These are phyloP conservation scores for Wickerhamomyces queroliae DNA, from an alignment of 805 yeast genomes.

Conservation along the genomic window DNA sequence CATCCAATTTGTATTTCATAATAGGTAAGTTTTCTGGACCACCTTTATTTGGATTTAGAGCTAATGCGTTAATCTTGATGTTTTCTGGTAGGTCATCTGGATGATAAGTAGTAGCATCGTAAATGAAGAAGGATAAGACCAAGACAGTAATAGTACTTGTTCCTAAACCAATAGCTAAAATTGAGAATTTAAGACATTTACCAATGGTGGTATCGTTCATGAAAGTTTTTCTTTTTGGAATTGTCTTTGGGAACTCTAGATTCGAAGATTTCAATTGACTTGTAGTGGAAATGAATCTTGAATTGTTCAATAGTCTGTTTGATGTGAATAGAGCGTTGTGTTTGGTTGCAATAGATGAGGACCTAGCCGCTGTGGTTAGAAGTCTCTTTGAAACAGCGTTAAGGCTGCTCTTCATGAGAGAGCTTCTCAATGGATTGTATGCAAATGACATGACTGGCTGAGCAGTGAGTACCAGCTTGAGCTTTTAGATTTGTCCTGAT, in stretches of 20 bases:
- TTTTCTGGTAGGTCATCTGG: conserved; percentile 35
- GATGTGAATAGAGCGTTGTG: background rate
- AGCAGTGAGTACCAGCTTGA: too few relatives aligned
- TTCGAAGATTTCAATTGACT: background rate
- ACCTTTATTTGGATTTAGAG: conserved; percentile 50
- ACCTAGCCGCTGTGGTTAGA: background rate
- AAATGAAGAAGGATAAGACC: conserved; percentile 48
- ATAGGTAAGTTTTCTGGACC: conserved; percentile 73
- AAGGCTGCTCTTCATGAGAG: too few relatives aligned
- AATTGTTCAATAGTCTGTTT: background rate
- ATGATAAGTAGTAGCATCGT: conserved; percentile 61
- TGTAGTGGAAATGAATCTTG: background rate
- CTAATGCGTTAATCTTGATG: conserved; percentile 44
- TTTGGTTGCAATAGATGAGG: background rate
- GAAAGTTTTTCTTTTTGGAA: conserved; percentile 17
- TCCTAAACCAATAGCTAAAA: conserved; percentile 36
- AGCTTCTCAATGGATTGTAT: too few relatives aligned
- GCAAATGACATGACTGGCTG: too few relatives aligned
- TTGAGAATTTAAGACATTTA: conserved; percentile 25
- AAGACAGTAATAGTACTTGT: conserved; percentile 35
- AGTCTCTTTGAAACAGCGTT: too few relatives aligned
- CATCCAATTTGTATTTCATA: conserved; percentile 48
- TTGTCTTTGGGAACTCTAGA: conserved; percentile 14
- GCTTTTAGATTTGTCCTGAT: too few relatives aligned
- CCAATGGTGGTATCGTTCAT: conserved; percentile 26